Base-by-base conservation (phyloP, 768 basidiomycete species). In the Hortiboletus flavorubellus region DNA sequence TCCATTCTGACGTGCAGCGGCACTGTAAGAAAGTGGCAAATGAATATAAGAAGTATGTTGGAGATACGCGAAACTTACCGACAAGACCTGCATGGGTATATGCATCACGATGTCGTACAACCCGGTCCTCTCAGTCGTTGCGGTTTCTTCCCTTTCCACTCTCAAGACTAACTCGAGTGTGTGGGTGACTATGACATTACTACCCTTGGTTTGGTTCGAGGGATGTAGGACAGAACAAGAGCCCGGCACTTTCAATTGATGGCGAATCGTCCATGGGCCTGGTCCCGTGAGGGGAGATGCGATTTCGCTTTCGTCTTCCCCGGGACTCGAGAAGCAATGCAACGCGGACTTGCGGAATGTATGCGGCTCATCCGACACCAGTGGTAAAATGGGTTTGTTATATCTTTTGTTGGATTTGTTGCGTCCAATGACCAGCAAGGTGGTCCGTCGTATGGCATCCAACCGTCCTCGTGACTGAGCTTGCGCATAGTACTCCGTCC, bases 41-140 rank as follows among this genome's bases (percentile, higher is more conserved):
- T 53, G 21, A 41, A 30, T 18, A 45, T 30, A 48, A 51, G 40
- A 40, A 44, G 7, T 3, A 48, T 16, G 35, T 41, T 10, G 35
- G 47, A 47, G 21, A 50, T 26, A 49, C 3, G 7, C 11, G 15
- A 34, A 12, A 76, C 88, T 75, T 58, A 92, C 91, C 16, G 94
- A 94, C 49, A 97, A 82, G 46, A 98, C 84, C 52, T 91, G 86
- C 37, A 97, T 79, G 0, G 93, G 93, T 0, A 85, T 85, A 67
- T 93, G 87, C 55, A 95, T 82, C 30, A 89, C 83, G 60, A 95
- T 91, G 68, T 94, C 94, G 68, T 88, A 93, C 64, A 91, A 69
- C 73, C 91, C 26, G 26, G 5, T 79, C 71, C 81, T 87, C 35
- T 89, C 88, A 35, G 78, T 76, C 68, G 91, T 89, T 66, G 89